Evolutionary conservation across 208 protist species (phyloP), one percentile per base, ranked within the genome.

Genomic region (Strigomonas galati): DNA sequence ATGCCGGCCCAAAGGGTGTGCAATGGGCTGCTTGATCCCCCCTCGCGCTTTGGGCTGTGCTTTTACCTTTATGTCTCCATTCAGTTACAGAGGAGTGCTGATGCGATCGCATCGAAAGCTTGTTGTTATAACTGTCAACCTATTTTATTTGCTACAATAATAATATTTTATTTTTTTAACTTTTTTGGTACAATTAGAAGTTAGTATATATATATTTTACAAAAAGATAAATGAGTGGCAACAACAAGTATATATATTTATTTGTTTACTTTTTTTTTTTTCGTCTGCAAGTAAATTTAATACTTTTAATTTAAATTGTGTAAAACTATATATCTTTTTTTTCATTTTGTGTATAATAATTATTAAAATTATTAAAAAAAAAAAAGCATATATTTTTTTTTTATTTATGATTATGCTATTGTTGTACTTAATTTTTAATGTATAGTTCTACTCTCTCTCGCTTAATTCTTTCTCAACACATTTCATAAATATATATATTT

Each of bases 401-500:
- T 31, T 60, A 27, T 51, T 63, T 63, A 12, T 63, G 15, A 21
- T 15, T n/a, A 19, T 0, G 56, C 35, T 55, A 12, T 62, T n/a
- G 15, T 62, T 35, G 21, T 12, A 15, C 15, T 52, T 52, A 7
- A 26, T 28, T 43, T 14, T 19, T 30, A 24, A 32, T 49, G 58
- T 24, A 49, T 32, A 12, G 58, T 49, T 49, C 14, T 19, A 49
- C 15, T 49, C n/a, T n/a, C n/a, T n/a, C n/a, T n/a, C n/a, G n/a
- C n/a, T n/a, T n/a, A n/a, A n/a, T n/a, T n/a, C n/a, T n/a, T n/a
- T n/a, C n/a, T n/a, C n/a, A n/a, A n/a, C n/a, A 49, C 14, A 49
- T 49, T 49, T 14, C 14, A 49, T 52, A 63, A 32, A 63, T 26
- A 63, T 37, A 51, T 58, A 49, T n/a, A 43, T 60, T 44, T 65